Conservation (phyloP, 352 stramenopile genomes). For the Phytopythium helicoides region DNA sequence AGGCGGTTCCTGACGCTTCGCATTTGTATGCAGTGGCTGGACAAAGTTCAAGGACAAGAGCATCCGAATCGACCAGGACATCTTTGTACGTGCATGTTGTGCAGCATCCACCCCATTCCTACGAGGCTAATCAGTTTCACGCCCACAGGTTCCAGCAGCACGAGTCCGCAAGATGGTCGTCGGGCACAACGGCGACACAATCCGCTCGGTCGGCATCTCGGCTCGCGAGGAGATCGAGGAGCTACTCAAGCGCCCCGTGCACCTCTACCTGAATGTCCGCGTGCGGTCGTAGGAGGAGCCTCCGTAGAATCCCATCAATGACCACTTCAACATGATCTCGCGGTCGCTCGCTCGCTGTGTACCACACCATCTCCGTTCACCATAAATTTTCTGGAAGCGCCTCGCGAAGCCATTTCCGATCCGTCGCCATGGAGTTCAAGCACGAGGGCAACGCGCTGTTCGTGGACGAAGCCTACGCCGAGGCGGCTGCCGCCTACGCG, state of each 20-base stretch:
- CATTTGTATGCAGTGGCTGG: slow-evolving; percentile 47
- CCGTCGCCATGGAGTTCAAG: slow-evolving; percentile 58
- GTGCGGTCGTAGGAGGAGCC: slow-evolving; percentile 47
- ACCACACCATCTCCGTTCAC: too few relatives aligned
- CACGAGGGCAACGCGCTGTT: slow-evolving; percentile 78
- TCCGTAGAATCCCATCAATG: background rate
- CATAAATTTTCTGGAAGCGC: slow-evolving; percentile 1
- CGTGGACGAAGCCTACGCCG: slow-evolving; percentile 77
- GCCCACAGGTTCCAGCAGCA: slow-evolving; percentile 57
- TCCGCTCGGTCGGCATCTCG: slow-evolving; percentile 68
- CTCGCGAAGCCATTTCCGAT: slow-evolving; percentile 6
- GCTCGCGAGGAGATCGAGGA: slow-evolving; percentile 75
- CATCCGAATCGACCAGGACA: slow-evolving; percentile 85
- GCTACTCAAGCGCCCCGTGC: slow-evolving; percentile 65
- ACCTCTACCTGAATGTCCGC: slow-evolving; percentile 86
- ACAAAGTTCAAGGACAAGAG: slow-evolving; percentile 86
- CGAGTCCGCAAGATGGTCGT: slow-evolving; percentile 81
- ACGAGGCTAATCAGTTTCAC: too few relatives aligned
- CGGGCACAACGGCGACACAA: slow-evolving; percentile 72
- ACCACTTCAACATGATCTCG: background rate
- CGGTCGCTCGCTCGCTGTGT: too few relatives aligned
- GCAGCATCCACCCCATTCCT: too few relatives aligned
- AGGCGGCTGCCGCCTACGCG: slow-evolving; percentile 56
- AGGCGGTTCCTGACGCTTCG: background rate
- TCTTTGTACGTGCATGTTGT: slow-evolving; percentile 83